Percentiles rank a stretch among this genome's conserved stretches.
Evolutionary conservation across 805 yeast species (phyloP).

Genomic region (Metschnikowia similis): DNA sequence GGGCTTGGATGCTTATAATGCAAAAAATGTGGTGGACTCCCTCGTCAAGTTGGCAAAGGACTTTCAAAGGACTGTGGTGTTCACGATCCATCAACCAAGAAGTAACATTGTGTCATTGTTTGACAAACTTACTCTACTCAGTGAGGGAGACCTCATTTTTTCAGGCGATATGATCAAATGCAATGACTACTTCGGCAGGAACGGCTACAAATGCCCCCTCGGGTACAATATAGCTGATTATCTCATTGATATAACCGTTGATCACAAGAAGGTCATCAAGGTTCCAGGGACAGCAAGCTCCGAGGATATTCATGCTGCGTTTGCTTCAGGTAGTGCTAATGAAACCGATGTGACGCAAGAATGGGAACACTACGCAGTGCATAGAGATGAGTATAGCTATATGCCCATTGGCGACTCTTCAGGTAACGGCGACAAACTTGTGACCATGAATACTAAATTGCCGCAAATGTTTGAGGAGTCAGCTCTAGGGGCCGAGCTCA

Average conservation of each 20-base stretch:
- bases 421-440: conserved; percentile 19
- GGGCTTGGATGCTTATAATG: conserved; percentile 92
- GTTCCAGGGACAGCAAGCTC: conserved; percentile 12
- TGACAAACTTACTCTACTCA: conserved; percentile 73
- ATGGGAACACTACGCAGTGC: conserved; percentile 84
- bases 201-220: conserved; percentile 79
- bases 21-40: conserved; percentile 84
- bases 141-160: conserved; percentile 81
- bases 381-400: conserved; percentile 61
- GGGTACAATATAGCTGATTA: conserved; percentile 95
- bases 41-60: conserved; percentile 74
- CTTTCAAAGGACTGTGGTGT: conserved; percentile 80
- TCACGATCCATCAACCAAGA: conserved; percentile 96
- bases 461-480: conserved; percentile 38
- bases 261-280: conserved; percentile 36
- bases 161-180: conserved; percentile 81
- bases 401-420: conserved; percentile 16
- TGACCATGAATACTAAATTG: conserved; percentile 23
- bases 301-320: conserved; percentile 28
- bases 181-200: conserved; percentile 65
- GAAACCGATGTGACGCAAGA: conserved; percentile 63
- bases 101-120: conserved; percentile 91
- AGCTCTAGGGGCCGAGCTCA: conserved; percentile 36
- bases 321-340: conserved; percentile 20
- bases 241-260: conserved; percentile 84